Conservation (phyloP, 2,329 filamentous ascomycete species). For the Neurospora sp. region DNA sequence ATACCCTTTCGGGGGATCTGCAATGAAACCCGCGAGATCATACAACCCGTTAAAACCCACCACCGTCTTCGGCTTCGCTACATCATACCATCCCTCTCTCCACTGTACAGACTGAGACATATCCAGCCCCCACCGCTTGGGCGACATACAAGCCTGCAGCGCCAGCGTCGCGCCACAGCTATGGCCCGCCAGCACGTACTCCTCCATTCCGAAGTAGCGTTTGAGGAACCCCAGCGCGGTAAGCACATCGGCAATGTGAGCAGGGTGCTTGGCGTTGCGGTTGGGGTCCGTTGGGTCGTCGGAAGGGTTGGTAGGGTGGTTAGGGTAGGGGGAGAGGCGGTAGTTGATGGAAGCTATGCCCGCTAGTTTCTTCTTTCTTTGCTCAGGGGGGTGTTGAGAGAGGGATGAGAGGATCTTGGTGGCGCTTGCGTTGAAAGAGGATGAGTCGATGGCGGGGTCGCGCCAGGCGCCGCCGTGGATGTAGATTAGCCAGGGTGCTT, state of each 20-base stretch:
- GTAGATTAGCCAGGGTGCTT: constrained; percentile 27
- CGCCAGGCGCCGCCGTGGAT: constrained; percentile 57
- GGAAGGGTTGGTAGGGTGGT: constrained; percentile 32
- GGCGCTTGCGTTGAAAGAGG: constrained; percentile 37
- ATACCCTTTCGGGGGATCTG: constrained; percentile 16
- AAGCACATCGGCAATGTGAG: constrained; percentile 50
- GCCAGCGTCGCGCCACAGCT: constrained; percentile 55
- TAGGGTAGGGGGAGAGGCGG: constrained; percentile 47
- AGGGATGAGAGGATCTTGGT: constrained; percentile 27
- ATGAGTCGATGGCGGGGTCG: constrained; percentile 41
- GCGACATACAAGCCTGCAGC: constrained; percentile 47
- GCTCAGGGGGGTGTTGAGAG: background rate
- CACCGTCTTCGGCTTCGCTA: constrained; percentile 8
- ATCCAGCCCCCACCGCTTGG: constrained; percentile 21
- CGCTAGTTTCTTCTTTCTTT: constrained; percentile 28
- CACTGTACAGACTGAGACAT: no score
- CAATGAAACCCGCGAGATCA: constrained; percentile 19
- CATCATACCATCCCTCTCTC: background rate
- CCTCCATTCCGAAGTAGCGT: constrained; percentile 6
- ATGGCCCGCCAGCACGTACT: constrained; percentile 53
- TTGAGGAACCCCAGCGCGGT: constrained; percentile 41
- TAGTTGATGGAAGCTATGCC: constrained; percentile 58
- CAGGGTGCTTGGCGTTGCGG: constrained; percentile 45
- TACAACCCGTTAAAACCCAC: constrained; percentile 20
- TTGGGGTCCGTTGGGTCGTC: constrained; percentile 22